Conservation (phyloP, 73 alveolate genomes). For the Paramecium tetraurelia region DNA sequence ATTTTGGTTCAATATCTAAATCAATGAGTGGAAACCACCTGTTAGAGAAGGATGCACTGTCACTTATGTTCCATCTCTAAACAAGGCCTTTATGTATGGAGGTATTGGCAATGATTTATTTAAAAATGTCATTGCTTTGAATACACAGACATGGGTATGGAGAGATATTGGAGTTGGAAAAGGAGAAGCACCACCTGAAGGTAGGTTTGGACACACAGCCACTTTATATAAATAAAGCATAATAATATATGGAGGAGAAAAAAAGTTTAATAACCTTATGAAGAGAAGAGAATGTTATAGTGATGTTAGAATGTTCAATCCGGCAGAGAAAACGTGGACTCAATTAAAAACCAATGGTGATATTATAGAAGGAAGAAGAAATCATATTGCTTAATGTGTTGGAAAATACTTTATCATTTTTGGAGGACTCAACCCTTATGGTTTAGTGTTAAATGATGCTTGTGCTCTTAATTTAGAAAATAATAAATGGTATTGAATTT, state of each 20-base stretch:
- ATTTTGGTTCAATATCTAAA: slow-evolving; percentile 47
- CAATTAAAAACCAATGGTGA: slow-evolving; percentile 42
- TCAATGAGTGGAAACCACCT: slow-evolving; percentile 57
- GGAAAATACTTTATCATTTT: slow-evolving; percentile 31
- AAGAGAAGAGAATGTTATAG: slow-evolving; percentile 54
- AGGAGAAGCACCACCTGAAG: slow-evolving; percentile 44
- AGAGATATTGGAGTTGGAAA: slow-evolving; percentile 23
- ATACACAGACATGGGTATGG: slow-evolving; percentile 55
- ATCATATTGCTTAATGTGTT: slow-evolving; percentile 47
- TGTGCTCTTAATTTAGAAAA: slow-evolving; percentile 56
- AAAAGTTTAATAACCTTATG: slow-evolving; percentile 37
- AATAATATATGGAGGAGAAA: slow-evolving; percentile 58
- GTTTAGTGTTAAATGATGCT: slow-evolving; percentile 16
- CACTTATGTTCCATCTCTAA: not conserved
- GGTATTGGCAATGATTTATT: slow-evolving; percentile 63
- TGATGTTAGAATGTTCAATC: slow-evolving; percentile 45
- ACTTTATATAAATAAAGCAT: slow-evolving; percentile 15
- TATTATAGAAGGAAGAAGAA: slow-evolving; percentile 58
- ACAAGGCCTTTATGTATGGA: slow-evolving; percentile 52
- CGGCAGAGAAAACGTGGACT: slow-evolving; percentile 21
- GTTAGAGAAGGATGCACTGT: slow-evolving; percentile 57
- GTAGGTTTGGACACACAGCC: slow-evolving; percentile 62
- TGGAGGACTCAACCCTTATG: slow-evolving; percentile 60
- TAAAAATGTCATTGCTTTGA: not conserved
- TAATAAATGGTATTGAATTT: slow-evolving; percentile 23